Base-by-base conservation (phyloP, 75 land plant species). In the Sequoiadendron giganteum region DNA sequence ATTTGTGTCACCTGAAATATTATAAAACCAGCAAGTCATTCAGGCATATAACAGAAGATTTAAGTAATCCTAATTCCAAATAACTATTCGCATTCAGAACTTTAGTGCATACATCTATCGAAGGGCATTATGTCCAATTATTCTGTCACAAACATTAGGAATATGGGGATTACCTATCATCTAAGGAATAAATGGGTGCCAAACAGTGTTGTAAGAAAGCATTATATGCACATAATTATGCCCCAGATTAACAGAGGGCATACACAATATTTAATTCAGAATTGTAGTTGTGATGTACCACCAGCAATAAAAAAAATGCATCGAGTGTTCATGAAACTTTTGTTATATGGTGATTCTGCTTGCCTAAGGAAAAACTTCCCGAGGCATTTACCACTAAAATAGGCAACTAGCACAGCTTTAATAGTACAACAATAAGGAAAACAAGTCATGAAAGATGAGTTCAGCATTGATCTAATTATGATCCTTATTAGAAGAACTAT, bases 1-100 rank as follows among this genome's bases (percentile, higher is more conserved):
- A 85, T 87, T 88, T 96, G 97, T 2, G 94, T 96, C 11, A 96
- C 97, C 97, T 96, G 92, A 43, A 88, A 39, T 36, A 89, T 11
- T 9, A 86, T 19, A 55, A 48, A 13, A 48, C 8, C n/a, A 30
- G 19, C 4, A 1, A 75, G 16, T 32, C 77, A 75, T 28, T 25
- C n/a, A 86, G 39, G 32, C 42, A 54, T 61, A 11, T 14, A 86
- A 10, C 30, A 40, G 7, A 36, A 36, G n/a, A 52, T 13, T 52
- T 18, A 86, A 79, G 28, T 10, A 3, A 61, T 55, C 13, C 42
- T 86, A 9, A 11, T 32, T 55, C 14, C 42, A 73, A 34, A 32
- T 2, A 11, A 34, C 77, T 75, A 34, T 11, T 75, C 38, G 3
- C 11, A 75, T 75, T 75, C 77, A 75, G 39, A 75, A 75, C 38